These are phyloP conservation scores for Centella asiatica DNA, from an alignment of 129 eudicot species.

Conservation along the genomic window DNA sequence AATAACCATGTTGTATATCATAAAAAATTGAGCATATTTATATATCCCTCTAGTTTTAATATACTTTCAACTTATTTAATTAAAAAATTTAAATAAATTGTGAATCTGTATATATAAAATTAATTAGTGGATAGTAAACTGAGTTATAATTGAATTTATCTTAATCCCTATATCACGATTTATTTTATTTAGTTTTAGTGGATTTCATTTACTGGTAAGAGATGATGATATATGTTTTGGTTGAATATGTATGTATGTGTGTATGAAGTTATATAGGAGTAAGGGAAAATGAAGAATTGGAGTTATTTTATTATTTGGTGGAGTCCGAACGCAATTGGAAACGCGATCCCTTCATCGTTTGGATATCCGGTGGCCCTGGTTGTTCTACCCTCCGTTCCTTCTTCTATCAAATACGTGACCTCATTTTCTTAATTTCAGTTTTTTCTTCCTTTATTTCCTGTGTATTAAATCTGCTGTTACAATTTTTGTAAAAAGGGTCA, in stretches of 20 bases:
- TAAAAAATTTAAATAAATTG: too few species aligned
- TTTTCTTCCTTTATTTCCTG: neutral
- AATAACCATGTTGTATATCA: too few species aligned
- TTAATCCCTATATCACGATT: too few species aligned
- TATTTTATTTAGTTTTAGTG: too few species aligned
- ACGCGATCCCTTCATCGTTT: slow-evolving; percentile 6
- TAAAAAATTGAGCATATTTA: too few species aligned
- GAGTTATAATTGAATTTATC: too few species aligned
- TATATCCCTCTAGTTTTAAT: too few species aligned
- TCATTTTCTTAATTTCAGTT: neutral
- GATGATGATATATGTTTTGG: neutral
- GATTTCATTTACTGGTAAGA: neutral
- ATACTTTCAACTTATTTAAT: too few species aligned
- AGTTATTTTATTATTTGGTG: slow-evolving; percentile 9
- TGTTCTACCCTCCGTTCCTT: slow-evolving; percentile 5
- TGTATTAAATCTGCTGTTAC: too few species aligned
- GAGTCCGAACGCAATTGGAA: slow-evolving; percentile 12
- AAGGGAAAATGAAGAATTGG: slow-evolving; percentile 7
- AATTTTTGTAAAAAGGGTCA: too few species aligned
- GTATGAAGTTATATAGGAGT: slow-evolving; percentile 1
- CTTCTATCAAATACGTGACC: neutral
- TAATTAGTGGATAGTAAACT: too few species aligned
- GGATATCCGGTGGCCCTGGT: slow-evolving; percentile 19
- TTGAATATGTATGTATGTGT: neutral
- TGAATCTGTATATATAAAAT: too few species aligned